These are phyloP conservation scores for Phaeosphaeria sp. DNA, from an alignment of 2,329 filamentous ascomycete genomes.

Conservation along the genomic window DNA sequence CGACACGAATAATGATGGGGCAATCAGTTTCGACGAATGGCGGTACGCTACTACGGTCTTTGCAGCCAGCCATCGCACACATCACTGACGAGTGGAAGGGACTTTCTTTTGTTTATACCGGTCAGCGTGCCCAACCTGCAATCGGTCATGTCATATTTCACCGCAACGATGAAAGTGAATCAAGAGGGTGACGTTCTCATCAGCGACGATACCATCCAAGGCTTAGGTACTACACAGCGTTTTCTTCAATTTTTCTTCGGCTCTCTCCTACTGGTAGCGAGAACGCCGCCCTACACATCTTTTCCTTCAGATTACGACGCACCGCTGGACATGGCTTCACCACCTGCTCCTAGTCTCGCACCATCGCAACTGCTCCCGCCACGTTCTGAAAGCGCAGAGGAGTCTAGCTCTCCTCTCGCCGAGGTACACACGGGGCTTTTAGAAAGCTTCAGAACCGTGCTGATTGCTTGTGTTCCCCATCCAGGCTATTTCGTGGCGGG, in stretches of 20 bases:
- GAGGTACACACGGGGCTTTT: conserved; percentile 35
- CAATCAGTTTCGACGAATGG: conserved; percentile 94
- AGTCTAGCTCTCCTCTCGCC: conserved; percentile 29
- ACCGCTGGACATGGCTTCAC: conserved; percentile 35
- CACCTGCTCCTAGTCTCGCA: conserved; percentile 26
- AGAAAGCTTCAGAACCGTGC: conserved; percentile 52
- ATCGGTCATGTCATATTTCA: conserved; percentile 89
- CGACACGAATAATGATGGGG: conserved; percentile 85
- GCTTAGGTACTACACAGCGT: conserved; percentile 82
- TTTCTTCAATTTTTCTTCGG: conserved; percentile 78
- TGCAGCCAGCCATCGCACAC: not conserved
- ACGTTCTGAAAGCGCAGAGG: conserved; percentile 39
- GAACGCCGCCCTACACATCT: conserved; percentile 49
- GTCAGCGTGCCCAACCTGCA: conserved; percentile 74
- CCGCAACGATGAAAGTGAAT: conserved; percentile 85
- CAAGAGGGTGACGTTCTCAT: conserved; percentile 93
- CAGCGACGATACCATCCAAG: conserved; percentile 87
- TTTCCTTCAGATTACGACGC: conserved; percentile 31
- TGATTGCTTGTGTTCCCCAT: conserved; percentile 73
- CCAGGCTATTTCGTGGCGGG: conserved; percentile 98
- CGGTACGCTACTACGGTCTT: conserved; percentile 66
- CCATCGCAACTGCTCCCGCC: conserved; percentile 45
- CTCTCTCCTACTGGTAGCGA: conserved; percentile 73
- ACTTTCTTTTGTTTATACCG: conserved; percentile 91
- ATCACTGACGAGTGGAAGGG: conserved; percentile 53